Evolutionary conservation across 805 yeast genomes (phyloP).

Genomic region (Lachancea sp.): DNA sequence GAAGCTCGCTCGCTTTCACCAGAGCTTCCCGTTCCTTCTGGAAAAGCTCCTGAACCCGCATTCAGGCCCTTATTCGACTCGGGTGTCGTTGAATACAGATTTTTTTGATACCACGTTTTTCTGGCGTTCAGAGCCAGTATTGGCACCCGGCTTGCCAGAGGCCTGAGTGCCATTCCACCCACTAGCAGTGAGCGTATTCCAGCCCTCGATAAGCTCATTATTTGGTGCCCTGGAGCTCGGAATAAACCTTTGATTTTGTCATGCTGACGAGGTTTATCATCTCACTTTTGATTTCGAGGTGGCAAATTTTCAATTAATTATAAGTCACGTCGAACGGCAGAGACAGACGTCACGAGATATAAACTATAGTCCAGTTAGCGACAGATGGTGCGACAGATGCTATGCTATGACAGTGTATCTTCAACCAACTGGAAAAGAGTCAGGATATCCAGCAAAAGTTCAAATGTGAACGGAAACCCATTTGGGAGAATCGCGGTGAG

Average conservation of each 20-base stretch:
- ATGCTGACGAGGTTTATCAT: no score
- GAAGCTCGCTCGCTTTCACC: conserved; percentile 16
- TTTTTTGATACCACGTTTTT: not conserved
- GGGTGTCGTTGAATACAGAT: not conserved
- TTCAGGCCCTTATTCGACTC: not conserved
- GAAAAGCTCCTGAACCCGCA: not conserved
- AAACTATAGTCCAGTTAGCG: not conserved
- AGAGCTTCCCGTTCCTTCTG: not conserved
- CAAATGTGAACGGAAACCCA: no score
- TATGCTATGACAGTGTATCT: no score
- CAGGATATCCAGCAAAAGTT: no score
- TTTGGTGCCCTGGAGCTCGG: not conserved
- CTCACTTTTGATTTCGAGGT: not conserved
- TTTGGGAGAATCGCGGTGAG: no score
- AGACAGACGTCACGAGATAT: not conserved
- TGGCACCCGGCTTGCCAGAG: not conserved
- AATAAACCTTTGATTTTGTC: no score
- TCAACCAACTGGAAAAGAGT: no score
- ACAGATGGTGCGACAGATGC: no score
- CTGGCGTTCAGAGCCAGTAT: not conserved
- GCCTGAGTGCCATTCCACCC: not conserved
- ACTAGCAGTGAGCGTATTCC: not conserved
- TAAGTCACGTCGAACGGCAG: no score
- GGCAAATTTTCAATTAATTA: not conserved
- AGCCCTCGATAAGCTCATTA: conserved; percentile 2